Conservation (phyloP, 176 grass and related monocot genomes). For the Phoenix dactylifera region DNA sequence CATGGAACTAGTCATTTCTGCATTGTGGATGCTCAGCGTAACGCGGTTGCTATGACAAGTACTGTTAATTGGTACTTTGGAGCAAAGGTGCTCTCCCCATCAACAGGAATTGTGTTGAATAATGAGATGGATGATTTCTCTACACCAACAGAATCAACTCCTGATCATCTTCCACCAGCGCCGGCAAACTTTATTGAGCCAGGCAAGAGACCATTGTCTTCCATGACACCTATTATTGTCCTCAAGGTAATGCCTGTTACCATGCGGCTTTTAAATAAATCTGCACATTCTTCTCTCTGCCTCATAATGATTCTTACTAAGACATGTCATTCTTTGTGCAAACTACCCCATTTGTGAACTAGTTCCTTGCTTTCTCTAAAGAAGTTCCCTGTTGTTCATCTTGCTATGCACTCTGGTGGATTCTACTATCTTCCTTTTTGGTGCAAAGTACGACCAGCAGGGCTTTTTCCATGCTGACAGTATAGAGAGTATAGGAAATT, state of each 20-base stretch:
- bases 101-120: conserved; percentile 82
- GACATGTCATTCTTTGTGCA: too few relatives aligned
- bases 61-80: conserved; percentile 72
- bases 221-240: conserved; percentile 71
- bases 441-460: too few relatives aligned
- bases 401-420: too few relatives aligned
- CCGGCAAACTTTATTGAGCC: conserved; percentile 83
- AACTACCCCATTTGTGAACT: too few relatives aligned
- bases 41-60: conserved; percentile 69
- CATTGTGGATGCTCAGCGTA: conserved; percentile 73
- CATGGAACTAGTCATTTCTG: conserved; percentile 77
- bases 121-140: conserved; percentile 99
- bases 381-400: too few relatives aligned
- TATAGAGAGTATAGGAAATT: too few relatives aligned
- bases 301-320: too few relatives aligned
- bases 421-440: too few relatives aligned
- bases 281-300: too few relatives aligned
- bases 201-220: conserved; percentile 57
- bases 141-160: conserved; percentile 30
- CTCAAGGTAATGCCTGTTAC: conserved; percentile 31
- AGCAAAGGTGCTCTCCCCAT: conserved; percentile 50
- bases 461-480: too few relatives aligned
- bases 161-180: conserved; percentile 60
- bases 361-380: too few relatives aligned
- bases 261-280: too few relatives aligned